Base-by-base conservation (phyloP, 495 filamentous ascomycete species). In the Neurospora cerealis region DNA sequence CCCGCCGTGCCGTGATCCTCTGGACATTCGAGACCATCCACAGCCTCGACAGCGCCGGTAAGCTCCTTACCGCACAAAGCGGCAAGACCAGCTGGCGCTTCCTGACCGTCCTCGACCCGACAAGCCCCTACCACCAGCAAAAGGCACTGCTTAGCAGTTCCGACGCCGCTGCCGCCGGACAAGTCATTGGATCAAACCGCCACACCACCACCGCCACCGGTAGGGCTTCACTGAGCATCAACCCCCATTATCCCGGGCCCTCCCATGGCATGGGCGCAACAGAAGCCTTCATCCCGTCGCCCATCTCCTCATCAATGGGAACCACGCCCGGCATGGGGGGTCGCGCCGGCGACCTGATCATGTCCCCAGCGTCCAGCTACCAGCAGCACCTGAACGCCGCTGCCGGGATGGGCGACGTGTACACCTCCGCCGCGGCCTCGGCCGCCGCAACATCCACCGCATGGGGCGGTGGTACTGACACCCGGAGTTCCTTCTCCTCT, bases 11-110 rank as follows among this genome's bases (percentile, higher is more conserved):
- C 28, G 76, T 86, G 70, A 79, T 87, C 10, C 79, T 87, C 15
- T 87, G 85, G 85, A 84, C 84, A 0, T 86, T 86, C 72, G 76
- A 82, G 54, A 84, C 85, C 9, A 77, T 85, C 40, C 84, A 86
- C 71, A 77, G 78, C 48, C 75, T 80, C 38, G 80, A 84, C 34
- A 17, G 11, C 17, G 76, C 80, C 36, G 76, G 76, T 2, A 81
- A 82, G 74, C 72, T 81, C 5, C 34, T 70, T 24, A 79, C 75
- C 6, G 76, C 77, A 2, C 75, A 73, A 39, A 73, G 75, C 13
- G 75, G 79, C 5, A 75, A 73, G 69, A 79, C 85, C 2, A 80
- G 80, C 42, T 87, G 85, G 85, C 81, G 82, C 13, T 87, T 85
- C 77, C 76, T 87, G 69, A 86, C 84, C 37, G 81, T 84, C 40